Evolutionary conservation across 2,329 filamentous ascomycete species (phyloP), one percentile per base, ranked within the genome.

Genomic region (Emmonsia crescens): DNA sequence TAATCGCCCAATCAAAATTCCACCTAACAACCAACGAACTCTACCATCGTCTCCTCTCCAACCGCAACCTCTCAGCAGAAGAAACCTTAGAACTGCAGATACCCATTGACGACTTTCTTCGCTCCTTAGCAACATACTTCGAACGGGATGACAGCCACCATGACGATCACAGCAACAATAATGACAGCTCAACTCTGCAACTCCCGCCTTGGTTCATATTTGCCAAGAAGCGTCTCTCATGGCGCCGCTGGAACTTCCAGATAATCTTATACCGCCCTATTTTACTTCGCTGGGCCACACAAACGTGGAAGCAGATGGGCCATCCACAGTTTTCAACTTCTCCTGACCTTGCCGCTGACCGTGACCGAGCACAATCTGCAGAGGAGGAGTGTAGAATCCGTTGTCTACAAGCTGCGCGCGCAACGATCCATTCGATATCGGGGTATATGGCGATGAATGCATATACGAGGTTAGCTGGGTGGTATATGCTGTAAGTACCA

Each of bases 231-330:
- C 54, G 54, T 9, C 66, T 78, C 21, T 69, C 75, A 58, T 79
- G 76, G 77, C 71, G 77, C 51, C 72, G 74, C 60, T 76, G 75
- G 71, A 77, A 78, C 54, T 64, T 79, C 57, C 70, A 74, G 5
- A 77, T 78, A 57, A 70, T 79, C 24, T 71, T 78, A 27, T 77
- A 77, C 56, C 72, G 76, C 21, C 76, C 76, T 1, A 73, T 78
- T 44, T 66, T 79, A 3, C 70, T 77, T 27, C 73, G 73, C 29
- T 76, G 74, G 74, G 73, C 74, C 24, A 70, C 71, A 38, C 69
- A 71, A 63, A 67, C 71, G 64, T 73, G 71, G 70, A 55, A 55
- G 72, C 68, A 42, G 8, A 42, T 27, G n/a, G 21, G 54, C 36
- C 54, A 42, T 4, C 21, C 31, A 3, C 31, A 38, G 10, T 38